Percentiles rank a stretch among this genome's conserved stretches.
Conservation (phyloP, 345 rosid genomes). For the Brassica rapa region DNA sequence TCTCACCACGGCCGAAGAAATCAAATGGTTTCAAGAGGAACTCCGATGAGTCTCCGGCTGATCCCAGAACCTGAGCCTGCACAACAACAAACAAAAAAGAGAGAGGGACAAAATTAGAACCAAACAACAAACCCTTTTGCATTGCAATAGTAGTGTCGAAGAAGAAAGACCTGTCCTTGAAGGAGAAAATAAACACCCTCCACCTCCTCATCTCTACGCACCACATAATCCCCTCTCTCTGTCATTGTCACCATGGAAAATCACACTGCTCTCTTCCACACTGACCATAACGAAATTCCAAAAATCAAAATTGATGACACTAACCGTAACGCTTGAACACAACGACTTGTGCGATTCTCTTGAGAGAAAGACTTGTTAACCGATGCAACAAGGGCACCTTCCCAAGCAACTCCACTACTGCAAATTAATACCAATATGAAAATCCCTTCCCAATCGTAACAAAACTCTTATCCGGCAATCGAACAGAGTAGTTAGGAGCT, state of each 20-base stretch:
- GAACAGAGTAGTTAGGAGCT: too few relatives aligned
- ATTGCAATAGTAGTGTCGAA: too few relatives aligned
- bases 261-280: too few relatives aligned
- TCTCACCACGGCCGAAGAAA: conserved; percentile 80
- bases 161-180: conserved; percentile 95
- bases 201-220: conserved; percentile 63
- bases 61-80: conserved; percentile 78
- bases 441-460: too few relatives aligned
- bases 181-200: conserved; percentile 80
- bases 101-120: too few relatives aligned
- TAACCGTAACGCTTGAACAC: conserved; percentile 60
- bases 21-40: conserved; percentile 67
- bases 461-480: too few relatives aligned
- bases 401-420: conserved; percentile 67
- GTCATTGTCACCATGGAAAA: too few relatives aligned
- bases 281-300: too few relatives aligned
- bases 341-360: conserved; percentile 56
- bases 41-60: conserved; percentile 51
- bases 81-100: background rate
- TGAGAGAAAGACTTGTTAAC: conserved; percentile 62
- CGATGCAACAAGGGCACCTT: conserved; percentile 76
- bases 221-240: conserved; percentile 72
- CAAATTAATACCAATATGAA: background rate
- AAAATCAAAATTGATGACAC: background rate
- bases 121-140: too few relatives aligned